These are phyloP conservation scores for Cladophialophora exuberans DNA, from an alignment of 2,329 filamentous ascomycete genomes.

Conservation along the genomic window DNA sequence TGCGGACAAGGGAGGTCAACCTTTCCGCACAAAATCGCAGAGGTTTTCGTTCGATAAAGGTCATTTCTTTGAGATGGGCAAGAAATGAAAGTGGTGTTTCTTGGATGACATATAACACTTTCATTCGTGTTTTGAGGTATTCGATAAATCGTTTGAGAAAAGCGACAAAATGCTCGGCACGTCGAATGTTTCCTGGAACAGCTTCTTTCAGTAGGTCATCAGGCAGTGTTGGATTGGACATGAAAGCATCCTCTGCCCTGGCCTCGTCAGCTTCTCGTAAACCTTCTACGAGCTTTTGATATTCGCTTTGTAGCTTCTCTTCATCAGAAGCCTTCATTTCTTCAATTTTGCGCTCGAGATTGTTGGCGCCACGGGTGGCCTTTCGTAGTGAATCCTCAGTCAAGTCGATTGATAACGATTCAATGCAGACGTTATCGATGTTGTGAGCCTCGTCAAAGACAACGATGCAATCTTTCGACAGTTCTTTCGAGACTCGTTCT, in stretches of 20 bases:
- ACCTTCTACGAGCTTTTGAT: conserved; percentile 91
- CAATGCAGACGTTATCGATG: conserved; percentile 99
- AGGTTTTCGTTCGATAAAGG: conserved; percentile 96
- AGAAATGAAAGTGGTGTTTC: conserved; percentile 95
- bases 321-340: conserved; percentile 97
- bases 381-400: conserved; percentile 93
- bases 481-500: conserved; percentile 88
- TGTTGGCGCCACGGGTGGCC: conserved; percentile 86
- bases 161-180: conserved; percentile 93
- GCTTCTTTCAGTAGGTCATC: conserved; percentile 95
- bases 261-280: conserved; percentile 85
- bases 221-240: conserved; percentile 91
- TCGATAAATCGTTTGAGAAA: conserved; percentile 97
- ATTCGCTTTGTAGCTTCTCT: conserved; percentile 91
- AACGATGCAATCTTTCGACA: conserved; percentile 97
- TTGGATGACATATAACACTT: conserved; percentile 94
- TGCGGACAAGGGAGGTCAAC: conserved; percentile 89
- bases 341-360: conserved; percentile 84
- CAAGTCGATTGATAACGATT: conserved; percentile 93
- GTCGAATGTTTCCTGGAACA: conserved; percentile 91
- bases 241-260: conserved; percentile 91
- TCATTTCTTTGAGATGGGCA: conserved; percentile 88
- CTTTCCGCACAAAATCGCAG: conserved; percentile 91
- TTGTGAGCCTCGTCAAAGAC: conserved; percentile 99
- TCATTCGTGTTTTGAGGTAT: conserved; percentile 97